Conservation (phyloP, 257 asterid species). For the Verbena officinalis region DNA sequence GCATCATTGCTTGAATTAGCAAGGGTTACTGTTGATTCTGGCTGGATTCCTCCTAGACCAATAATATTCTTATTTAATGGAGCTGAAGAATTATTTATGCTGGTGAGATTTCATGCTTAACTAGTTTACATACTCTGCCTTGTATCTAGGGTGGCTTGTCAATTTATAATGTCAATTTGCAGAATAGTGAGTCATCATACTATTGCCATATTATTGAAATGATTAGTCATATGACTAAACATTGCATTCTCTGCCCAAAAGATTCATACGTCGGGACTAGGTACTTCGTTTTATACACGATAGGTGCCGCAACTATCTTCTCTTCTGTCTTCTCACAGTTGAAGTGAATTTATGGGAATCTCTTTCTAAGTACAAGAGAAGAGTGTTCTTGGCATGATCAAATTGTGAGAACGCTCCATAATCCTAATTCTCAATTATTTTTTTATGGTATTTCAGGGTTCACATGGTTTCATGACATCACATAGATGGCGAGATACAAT, state of each 20-base stretch:
- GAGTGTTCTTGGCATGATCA: conserved; percentile 7
- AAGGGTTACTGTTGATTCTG: conserved; percentile 81
- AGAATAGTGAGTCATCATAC: conserved; percentile 1
- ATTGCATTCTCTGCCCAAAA: neutral
- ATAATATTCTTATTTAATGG: conserved; percentile 94
- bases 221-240: neutral
- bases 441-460: conserved; percentile 64
- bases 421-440: conserved; percentile 25
- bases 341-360: conserved; percentile 5
- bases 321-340: conserved; percentile 14
- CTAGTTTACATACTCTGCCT: conserved; percentile 9
- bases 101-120: conserved; percentile 60
- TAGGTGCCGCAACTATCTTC: neutral
- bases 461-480: conserved; percentile 96
- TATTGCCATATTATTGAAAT: conserved; percentile 6
- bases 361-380: conserved; percentile 7
- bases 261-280: neutral
- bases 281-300: neutral
- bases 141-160: conserved; percentile 18
- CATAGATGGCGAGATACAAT: conserved; percentile 91
- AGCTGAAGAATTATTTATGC: conserved; percentile 97
- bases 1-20: conserved; percentile 96
- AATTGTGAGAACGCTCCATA: conserved; percentile 12
- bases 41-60: conserved; percentile 93
- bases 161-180: conserved; percentile 7